Conservation (phyloP, 805 yeast genomes). For the Cyberlindnera suaveolens region DNA sequence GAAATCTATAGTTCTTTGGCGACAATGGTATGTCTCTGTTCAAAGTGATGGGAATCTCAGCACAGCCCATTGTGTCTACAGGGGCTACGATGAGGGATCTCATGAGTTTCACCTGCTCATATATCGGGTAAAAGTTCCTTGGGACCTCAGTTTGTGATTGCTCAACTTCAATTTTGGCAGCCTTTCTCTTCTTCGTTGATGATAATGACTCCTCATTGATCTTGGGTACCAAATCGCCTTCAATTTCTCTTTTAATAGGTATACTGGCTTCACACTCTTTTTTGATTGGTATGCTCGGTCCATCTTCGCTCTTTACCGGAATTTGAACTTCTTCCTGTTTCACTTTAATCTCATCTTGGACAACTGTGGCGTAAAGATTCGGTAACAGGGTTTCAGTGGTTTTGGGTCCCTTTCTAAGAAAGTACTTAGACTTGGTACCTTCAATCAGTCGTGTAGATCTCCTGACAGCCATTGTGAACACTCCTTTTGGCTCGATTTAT, state of each 20-base stretch:
- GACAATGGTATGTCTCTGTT: constrained; percentile 23
- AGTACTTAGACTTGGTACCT: constrained; percentile 1
- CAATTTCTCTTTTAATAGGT: too few species aligned
- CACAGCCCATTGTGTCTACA: constrained; percentile 87
- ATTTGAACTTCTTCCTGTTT: constrained; percentile 1
- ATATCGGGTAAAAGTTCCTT: constrained; percentile 47
- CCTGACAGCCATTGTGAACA: neutral
- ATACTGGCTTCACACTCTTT: too few species aligned
- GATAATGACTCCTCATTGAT: too few species aligned
- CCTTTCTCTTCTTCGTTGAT: neutral
- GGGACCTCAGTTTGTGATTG: constrained; percentile 23
- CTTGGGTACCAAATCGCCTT: too few species aligned
- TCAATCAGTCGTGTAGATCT: neutral
- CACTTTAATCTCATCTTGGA: constrained; percentile 3
- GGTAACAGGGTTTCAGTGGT: neutral
- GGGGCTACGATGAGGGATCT: constrained; percentile 66
- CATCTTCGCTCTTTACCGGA: too few species aligned
- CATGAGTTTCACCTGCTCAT: constrained; percentile 59
- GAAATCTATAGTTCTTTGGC: constrained; percentile 50
- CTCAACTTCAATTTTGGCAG: neutral
- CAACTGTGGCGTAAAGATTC: too few species aligned
- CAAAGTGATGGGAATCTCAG: constrained; percentile 40
- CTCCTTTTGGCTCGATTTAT: too few species aligned
- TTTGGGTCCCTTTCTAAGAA: constrained; percentile 1
- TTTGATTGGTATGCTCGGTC: too few species aligned